Evolutionary conservation across 2,329 filamentous ascomycete species (phyloP).

Genomic region (Fusarium globosum): DNA sequence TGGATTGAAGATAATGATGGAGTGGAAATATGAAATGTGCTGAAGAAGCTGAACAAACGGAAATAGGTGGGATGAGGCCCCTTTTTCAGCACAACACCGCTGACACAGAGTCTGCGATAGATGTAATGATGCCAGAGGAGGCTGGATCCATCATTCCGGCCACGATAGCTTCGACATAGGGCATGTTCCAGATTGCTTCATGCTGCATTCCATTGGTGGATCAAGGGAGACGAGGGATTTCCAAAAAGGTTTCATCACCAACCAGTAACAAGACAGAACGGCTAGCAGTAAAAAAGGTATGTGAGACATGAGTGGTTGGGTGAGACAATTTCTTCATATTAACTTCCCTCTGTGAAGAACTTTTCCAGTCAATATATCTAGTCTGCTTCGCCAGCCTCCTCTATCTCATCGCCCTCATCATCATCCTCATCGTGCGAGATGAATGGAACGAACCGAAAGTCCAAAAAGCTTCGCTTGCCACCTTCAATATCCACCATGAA

Average conservation of each 20-base stretch:
- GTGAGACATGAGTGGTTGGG: slow-evolving; percentile 5
- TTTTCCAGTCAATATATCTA: slow-evolving; percentile 13
- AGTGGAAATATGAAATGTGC: background rate
- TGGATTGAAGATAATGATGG: background rate
- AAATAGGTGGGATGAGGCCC: slow-evolving; percentile 1
- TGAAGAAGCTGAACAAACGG: too few relatives aligned
- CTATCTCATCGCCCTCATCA: slow-evolving; percentile 46
- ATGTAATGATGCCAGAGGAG: slow-evolving; percentile 10
- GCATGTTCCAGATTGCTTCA: slow-evolving; percentile 23
- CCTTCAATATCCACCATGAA: slow-evolving; percentile 93
- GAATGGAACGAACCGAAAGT: slow-evolving; percentile 84
- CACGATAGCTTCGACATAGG: background rate
- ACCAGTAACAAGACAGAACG: background rate
- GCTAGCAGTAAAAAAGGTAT: background rate
- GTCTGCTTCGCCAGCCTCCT: slow-evolving; percentile 13
- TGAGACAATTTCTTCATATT: slow-evolving; percentile 5
- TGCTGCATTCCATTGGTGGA: slow-evolving; percentile 30
- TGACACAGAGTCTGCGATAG: background rate
- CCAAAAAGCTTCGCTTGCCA: slow-evolving; percentile 76
- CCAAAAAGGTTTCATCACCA: background rate
- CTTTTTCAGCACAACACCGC: slow-evolving; percentile 21
- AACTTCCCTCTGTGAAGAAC: background rate
- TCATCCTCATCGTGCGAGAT: slow-evolving; percentile 66
- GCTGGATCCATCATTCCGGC: slow-evolving; percentile 34
- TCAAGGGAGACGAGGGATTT: slow-evolving; percentile 24